phyloP scores from a whole-genome alignment of 2,329 filamentous ascomycete species.

The Pseudopyricularia cyperi region DNA sequence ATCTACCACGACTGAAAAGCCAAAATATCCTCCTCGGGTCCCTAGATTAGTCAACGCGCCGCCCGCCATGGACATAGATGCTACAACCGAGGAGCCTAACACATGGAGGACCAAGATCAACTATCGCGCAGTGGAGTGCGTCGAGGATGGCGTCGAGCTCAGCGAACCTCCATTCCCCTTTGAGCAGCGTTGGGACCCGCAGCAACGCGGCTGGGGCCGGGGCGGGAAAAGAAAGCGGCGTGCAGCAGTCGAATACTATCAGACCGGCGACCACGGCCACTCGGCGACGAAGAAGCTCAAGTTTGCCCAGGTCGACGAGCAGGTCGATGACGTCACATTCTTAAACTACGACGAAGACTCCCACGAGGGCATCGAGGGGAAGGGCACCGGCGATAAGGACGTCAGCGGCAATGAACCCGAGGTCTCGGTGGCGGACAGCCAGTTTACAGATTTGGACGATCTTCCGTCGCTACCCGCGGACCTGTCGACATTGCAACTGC shows the following conservation, averaged over 20 bases:
- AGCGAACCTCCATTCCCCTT: slow-evolving; percentile 82
- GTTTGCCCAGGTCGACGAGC: slow-evolving; percentile 21
- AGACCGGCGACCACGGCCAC: slow-evolving; percentile 15
- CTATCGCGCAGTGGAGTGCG: slow-evolving; percentile 74
- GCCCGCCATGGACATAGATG: slow-evolving; percentile 9
- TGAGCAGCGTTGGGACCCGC: slow-evolving; percentile 74
- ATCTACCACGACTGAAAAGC: not conserved
- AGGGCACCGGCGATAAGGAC: not conserved
- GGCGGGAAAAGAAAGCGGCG: slow-evolving; percentile 36
- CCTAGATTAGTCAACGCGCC: not conserved
- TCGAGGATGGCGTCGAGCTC: slow-evolving; percentile 52
- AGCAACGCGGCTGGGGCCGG: slow-evolving; percentile 34
- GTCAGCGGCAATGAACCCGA: not conserved
- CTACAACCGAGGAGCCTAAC: slow-evolving; percentile 35
- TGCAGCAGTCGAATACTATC: slow-evolving; percentile 25
- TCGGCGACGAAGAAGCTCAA: slow-evolving; percentile 23
- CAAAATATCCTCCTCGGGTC: not conserved
- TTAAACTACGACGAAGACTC: slow-evolving; percentile 29
- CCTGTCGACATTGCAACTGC: slow-evolving; percentile 33
- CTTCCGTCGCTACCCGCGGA: slow-evolving; percentile 50
- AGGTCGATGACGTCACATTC: slow-evolving; percentile 19
- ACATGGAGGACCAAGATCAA: slow-evolving; percentile 64
- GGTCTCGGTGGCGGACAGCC: slow-evolving; percentile 16
- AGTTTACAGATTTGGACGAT: slow-evolving; percentile 42
- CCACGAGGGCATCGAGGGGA: slow-evolving; percentile 11